Evolutionary conservation across 176 grass and related monocot genomes (phyloP).

Genomic region (Dendrocalamus sinicus): DNA sequence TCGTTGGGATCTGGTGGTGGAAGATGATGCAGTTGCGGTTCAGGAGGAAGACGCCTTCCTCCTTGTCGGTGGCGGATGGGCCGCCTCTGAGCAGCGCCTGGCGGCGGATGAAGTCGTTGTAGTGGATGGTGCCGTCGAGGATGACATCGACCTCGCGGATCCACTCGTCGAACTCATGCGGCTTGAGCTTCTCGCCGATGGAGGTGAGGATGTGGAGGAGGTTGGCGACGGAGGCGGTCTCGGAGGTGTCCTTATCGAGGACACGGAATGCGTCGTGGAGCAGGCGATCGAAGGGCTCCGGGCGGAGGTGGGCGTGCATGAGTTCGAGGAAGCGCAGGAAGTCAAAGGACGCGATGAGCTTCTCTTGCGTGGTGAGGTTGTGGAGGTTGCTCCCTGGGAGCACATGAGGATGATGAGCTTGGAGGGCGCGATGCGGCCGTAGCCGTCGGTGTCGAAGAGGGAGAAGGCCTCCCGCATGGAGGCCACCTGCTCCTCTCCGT

Average conservation of each 20-base stretch:
- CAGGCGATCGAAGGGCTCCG: conserved; percentile 83
- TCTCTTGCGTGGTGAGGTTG: conserved; percentile 71
- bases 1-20: too few relatives aligned
- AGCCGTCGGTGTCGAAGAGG: conserved; percentile 85
- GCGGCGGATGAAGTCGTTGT: conserved; percentile 87
- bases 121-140: conserved; percentile 82
- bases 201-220: conserved; percentile 90
- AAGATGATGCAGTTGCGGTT: too few relatives aligned
- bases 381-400: conserved; percentile 69
- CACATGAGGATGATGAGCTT: conserved; percentile 94
- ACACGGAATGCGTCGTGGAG: conserved; percentile 92
- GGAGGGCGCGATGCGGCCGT: conserved; percentile 67
- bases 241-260: conserved; percentile 91
- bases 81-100: too few relatives aligned
- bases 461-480: too few relatives aligned
- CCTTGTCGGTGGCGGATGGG: too few relatives aligned
- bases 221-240: conserved; percentile 75
- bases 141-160: conserved; percentile 88
- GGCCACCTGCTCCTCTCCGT: too few relatives aligned
- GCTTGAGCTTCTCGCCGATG: conserved; percentile 56
- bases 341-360: conserved; percentile 82
- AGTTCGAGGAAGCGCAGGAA: conserved; percentile 86
- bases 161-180: conserved; percentile 88
- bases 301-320: conserved; percentile 79
- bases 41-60: too few relatives aligned